Conservation (phyloP, 2,329 filamentous ascomycete species). For the Claviceps cyperi region DNA sequence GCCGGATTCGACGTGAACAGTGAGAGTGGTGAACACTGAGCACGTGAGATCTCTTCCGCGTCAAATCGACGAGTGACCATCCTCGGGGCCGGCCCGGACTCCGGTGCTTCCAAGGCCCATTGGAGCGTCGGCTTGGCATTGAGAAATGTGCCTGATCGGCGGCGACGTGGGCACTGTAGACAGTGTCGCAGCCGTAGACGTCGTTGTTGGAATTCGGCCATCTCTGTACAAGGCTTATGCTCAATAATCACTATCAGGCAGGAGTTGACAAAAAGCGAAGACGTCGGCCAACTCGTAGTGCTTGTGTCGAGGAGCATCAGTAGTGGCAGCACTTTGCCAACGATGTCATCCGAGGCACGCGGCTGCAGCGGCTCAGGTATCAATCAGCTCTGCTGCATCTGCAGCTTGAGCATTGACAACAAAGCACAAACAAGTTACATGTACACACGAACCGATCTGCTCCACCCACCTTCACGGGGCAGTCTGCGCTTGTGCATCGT, state of each 20-base stretch:
- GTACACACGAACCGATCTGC: slow-evolving; percentile 1
- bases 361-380: not conserved
- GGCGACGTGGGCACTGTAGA: not conserved
- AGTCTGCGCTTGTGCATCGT: not conserved
- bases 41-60: not conserved
- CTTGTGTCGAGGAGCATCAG: too few species aligned
- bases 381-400: not conserved
- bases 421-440: not conserved
- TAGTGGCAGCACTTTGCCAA: not conserved
- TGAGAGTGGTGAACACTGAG: not conserved
- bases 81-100: not conserved
- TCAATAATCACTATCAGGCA: too few species aligned
- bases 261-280: not conserved
- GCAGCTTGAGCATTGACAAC: not conserved
- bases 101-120: not conserved
- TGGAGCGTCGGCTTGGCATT: not conserved
- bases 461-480: slow-evolving; percentile 3
- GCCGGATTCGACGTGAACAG: too few species aligned
- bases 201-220: too few species aligned
- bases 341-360: not conserved
- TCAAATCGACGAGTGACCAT: not conserved
- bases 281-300: not conserved
- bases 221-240: too few species aligned
- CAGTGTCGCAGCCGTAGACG: not conserved
- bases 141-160: not conserved